Conservation (phyloP, 2,329 filamentous ascomycete genomes). For the Trichoderma afroharzianum region DNA sequence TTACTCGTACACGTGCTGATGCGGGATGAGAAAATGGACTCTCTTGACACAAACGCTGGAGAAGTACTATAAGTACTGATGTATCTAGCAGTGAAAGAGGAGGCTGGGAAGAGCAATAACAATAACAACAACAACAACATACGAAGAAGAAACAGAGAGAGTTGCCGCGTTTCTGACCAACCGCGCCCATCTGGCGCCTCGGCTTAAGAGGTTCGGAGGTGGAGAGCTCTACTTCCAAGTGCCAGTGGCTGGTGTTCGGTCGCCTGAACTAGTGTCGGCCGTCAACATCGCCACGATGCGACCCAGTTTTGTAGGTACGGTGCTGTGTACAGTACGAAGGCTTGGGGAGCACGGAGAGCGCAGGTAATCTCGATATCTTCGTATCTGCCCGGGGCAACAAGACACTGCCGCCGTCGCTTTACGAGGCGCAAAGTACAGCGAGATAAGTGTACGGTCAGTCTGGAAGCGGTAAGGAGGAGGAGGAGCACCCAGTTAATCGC, state of each 20-base stretch:
- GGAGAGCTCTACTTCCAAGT: background rate
- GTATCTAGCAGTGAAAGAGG: background rate
- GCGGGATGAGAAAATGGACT: background rate
- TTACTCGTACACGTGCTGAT: background rate
- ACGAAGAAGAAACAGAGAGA: background rate
- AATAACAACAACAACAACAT: background rate
- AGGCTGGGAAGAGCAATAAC: background rate
- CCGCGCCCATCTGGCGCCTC: background rate
- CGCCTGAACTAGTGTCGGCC: background rate
- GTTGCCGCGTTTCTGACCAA: background rate
- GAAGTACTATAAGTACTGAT: background rate
- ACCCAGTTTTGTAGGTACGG: background rate
- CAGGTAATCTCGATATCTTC: background rate
- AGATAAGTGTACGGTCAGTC: background rate
- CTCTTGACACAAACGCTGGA: background rate
- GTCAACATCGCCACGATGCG: background rate
- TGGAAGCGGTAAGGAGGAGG: background rate
- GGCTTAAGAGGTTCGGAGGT: background rate
- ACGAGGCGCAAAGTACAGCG: background rate
- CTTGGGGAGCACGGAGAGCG: background rate
- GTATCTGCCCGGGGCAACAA: background rate
- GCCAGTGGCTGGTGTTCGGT: background rate
- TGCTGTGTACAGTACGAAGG: background rate
- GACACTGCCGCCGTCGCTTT: background rate
- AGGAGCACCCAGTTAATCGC: background rate